These are phyloP conservation scores for Phytophthora chlamydospora DNA, from an alignment of 352 stramenopile genomes.

Conservation along the genomic window DNA sequence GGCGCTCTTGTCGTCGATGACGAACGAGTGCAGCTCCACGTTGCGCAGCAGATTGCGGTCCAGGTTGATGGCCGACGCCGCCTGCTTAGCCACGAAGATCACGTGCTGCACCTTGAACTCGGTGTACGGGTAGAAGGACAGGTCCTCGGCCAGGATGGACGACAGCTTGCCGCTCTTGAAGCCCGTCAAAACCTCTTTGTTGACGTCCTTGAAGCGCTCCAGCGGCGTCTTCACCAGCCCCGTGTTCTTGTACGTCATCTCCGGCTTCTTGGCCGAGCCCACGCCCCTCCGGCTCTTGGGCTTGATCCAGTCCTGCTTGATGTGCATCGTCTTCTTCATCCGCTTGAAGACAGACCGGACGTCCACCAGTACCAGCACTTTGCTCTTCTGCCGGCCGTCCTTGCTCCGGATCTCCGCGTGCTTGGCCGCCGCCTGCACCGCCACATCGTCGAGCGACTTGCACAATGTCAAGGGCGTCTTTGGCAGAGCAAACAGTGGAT, in stretches of 20 bases:
- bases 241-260: conserved; percentile 61
- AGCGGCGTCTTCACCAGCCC: conserved; percentile 76
- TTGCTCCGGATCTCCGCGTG: conserved; percentile 60
- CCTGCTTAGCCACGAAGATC: conserved; percentile 63
- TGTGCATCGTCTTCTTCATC: conserved; percentile 63
- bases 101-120: conserved; percentile 63
- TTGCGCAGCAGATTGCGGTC: conserved; percentile 51
- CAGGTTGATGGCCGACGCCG: conserved; percentile 47
- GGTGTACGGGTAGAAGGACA: conserved; percentile 69
- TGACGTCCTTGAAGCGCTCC: conserved; percentile 69
- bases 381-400: conserved; percentile 70
- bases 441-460: conserved; percentile 56
- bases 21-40: conserved; percentile 55
- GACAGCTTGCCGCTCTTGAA: conserved; percentile 71
- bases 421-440: conserved; percentile 40
- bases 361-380: conserved; percentile 69
- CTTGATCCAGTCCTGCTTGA: conserved; percentile 61
- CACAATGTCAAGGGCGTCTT: conserved; percentile 55
- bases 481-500: conserved; percentile 12
- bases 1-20: conserved; percentile 52
- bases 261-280: conserved; percentile 63
- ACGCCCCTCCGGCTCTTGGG: conserved; percentile 63
- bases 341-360: conserved; percentile 58
- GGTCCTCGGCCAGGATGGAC: conserved; percentile 65
- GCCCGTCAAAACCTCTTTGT: conserved; percentile 60